Conservation (phyloP, 1,139 yeast genomes). For the Pichia inconspicua region DNA sequence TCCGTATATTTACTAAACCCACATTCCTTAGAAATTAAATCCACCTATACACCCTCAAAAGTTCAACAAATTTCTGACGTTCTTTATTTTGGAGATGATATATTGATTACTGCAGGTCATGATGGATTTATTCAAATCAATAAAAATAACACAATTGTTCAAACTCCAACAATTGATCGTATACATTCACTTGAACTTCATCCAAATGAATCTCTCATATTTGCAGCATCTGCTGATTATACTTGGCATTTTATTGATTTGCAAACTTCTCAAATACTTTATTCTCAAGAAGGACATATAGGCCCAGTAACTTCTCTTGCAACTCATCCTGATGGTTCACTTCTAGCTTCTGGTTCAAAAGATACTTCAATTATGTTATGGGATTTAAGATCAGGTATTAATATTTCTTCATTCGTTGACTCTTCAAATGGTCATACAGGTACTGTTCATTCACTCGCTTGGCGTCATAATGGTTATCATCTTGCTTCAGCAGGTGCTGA, state of each 20-base stretch:
- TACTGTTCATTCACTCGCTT: slow-evolving; percentile 64
- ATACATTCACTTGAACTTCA: slow-evolving; percentile 61
- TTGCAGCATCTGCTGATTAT: slow-evolving; percentile 73
- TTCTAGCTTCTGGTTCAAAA: slow-evolving; percentile 69
- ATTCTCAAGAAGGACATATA: slow-evolving; percentile 79
- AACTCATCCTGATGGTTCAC: slow-evolving; percentile 72
- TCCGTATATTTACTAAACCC: slow-evolving; percentile 43
- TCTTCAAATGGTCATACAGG: slow-evolving; percentile 55
- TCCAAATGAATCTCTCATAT: slow-evolving; percentile 48
- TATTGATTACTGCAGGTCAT: not conserved
- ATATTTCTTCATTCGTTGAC: slow-evolving; percentile 40
- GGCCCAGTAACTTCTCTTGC: slow-evolving; percentile 59
- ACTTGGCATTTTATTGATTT: slow-evolving; percentile 92
- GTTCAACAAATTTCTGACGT: not conserved
- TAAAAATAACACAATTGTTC: not conserved
- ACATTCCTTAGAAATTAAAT: slow-evolving; percentile 29
- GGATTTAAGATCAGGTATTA: slow-evolving; percentile 77
- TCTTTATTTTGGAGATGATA: not conserved
- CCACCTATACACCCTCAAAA: not conserved
- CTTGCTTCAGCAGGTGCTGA: slow-evolving; percentile 84
- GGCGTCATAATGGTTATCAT: slow-evolving; percentile 71
- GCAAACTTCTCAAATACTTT: slow-evolving; percentile 37
- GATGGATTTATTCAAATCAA: not conserved
- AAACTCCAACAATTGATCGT: slow-evolving; percentile 29
- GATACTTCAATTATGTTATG: slow-evolving; percentile 73